Base-by-base conservation (phyloP, 352 stramenopile genomes). In the Phytophthora podocarpi region DNA sequence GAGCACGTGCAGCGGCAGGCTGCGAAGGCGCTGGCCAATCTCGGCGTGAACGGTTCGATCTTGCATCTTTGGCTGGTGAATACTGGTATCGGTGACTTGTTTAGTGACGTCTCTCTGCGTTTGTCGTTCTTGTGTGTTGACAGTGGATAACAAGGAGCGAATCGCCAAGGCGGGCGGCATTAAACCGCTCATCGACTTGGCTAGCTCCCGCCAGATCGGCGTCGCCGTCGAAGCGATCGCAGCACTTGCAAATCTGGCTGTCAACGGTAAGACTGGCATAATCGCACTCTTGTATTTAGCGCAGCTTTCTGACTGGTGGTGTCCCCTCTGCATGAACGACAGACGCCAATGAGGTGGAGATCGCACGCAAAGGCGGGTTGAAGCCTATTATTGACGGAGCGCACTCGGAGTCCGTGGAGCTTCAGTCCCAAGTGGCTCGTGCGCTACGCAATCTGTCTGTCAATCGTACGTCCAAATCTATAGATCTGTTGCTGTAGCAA, bases 381-480 rank as follows among this genome's bases (percentile, higher is more conserved):
- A 87, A 90, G 59, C 90, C 92, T 15, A 97, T 98, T 63, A 89
- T 98, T 46, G 76, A 95, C 16, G 82, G 88, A 40, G 83, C 84
- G 34, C 74, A 74, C 21, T 91, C 89, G 11, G 76, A 90, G 35
- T 95, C 82, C 7, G 73, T 96, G 15, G 89, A 96, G 65, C 72
- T 97, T 16, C 87, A 96, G 62, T 92, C 85, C 30, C 85, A 97
- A 70, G 82, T 93, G 26, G 90, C 89, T 9, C 88, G 93, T 16
- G 91, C 93, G n/a, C 76, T 98, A 34, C 81, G 95, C 39, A 98
- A 98, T 54, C 78, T 98, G 21, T 97, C 89, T 13, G 91, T 98
- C 31, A 97, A 98, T 53, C 78, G 87, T 95, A 84, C 48, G 86
- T 87, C 12, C 13, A 47, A 16, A n/a, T n/a, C n/a, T n/a, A n/a